Evolutionary conservation across 352 stramenopile species (phyloP), one percentile per base, ranked within the genome.

Genomic region (Phytophthora brassicae): DNA sequence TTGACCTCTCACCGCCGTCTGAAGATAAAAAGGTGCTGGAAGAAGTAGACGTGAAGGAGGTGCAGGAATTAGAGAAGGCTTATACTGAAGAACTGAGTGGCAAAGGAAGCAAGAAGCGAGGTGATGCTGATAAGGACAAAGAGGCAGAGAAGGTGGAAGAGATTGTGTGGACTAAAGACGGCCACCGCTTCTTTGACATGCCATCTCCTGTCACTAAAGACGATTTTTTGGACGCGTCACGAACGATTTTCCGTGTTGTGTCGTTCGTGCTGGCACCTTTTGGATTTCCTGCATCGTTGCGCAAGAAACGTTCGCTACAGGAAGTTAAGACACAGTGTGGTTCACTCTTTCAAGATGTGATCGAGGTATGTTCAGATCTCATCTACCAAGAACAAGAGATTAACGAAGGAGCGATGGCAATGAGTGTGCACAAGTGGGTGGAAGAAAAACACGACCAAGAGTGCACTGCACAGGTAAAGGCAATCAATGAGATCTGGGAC

Each of bases 361-460:
- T 95, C 49, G 86, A 95, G 46, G 84, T 93, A 50, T 89, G 84
- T 36, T 93, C 84, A 5, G 86, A 95, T 28, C 56, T 95, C n/a
- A 80, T 93, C n/a, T 95, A 95, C 56, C 70, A 77, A 45, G 61
- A 87, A 49, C 81, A 79, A 39, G 72, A 72, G 19, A 48, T 95
- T 13, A 89, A 81, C 42, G 86, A 95, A 81, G 84, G 84, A 28
- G 78, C 78, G 6, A 95, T 95, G 86, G 86, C 86, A 17, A 91
- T 93, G 81, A 95, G 86, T 36, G 84, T 92, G 35, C 86, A 95
- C 70, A 91, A 89, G 52, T 95, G 86, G 86, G 77, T 93, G 17
- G 82, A 93, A 60, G 74, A 90, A 31, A 77, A 80, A 45, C 75
- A 73, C 36, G 82, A 95, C 38, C 46, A 60, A 2, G 84, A 92